Evolutionary conservation across 768 basidiomycete genomes (phyloP), one percentile per base, ranked within the genome.

Genomic region (Mycena haematopus): DNA sequence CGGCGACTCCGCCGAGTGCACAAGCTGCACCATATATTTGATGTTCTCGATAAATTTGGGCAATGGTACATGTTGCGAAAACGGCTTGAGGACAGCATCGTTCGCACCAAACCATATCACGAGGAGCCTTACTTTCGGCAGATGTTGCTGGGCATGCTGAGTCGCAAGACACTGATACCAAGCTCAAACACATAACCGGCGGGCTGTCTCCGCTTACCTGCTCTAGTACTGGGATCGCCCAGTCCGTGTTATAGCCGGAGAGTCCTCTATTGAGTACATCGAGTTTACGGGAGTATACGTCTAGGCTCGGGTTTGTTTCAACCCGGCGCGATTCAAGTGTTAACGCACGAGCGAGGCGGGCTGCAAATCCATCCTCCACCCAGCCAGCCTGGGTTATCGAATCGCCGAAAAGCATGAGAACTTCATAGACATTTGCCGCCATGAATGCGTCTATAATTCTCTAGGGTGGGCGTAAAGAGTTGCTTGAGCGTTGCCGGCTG

Each of bases 21-120:
- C 80, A 71, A 88, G 79, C 38, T 80, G 69, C 60, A 96, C 77
- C 69, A 96, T 84, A 29, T 79, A 73, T 51, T 73, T 73, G 46
- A 96, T 76, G 71, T 95, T 95, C 52, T 75, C 72, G 35, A 77
- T 81, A 79, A 86, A 96, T 51, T 79, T 78, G 21, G 79, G 74
- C 27, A 92, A 76, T 3, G 93, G 89, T 46, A 96, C 90, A 71
- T 94, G 90, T 70, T 96, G 95, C 17, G 79, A 75, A 21, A 82
- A 86, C 0, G 83, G 84, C 29, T 76, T 73, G 52, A 92, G 79
- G 67, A 84, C 86, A 7, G 95, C 86, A 73, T 98, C 95, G 75
- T 98, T 98, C 17, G 89, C 88, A 51, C 95, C 95, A 63, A 92
- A 92, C 93, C 93, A 97, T 70, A 96, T 86, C 7, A 86, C 86